Base-by-base conservation (phyloP, 345 rosid species). In the Physaria fendleri region DNA sequence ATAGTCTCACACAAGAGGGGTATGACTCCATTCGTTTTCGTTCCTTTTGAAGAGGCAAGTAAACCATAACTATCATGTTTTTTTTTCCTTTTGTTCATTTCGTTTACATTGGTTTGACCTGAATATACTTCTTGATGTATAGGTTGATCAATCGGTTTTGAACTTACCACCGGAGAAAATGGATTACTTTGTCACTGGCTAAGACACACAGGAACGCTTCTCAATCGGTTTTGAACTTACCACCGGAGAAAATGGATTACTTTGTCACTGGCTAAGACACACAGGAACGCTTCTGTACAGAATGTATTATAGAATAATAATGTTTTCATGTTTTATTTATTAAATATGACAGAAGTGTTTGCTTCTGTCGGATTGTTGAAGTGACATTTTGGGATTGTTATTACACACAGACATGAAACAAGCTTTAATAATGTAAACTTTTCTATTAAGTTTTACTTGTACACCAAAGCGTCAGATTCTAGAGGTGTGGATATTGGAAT, bases 231-330 rank as follows among this genome's bases (percentile, higher is more conserved):
- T 63, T 88, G 64, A 92, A 92, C 74, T 85, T 92, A 24, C 95
- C 95, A 0, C 93, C 90, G 45, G 98, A 92, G 28, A 85, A 92
- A 79, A 92, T 92, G 98, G 96, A 92, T 74, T 88, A 78, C 73
- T 88, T 73, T 48, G 87, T 85, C 15, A 80, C 98, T 21, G 97
- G 96, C 28, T 92, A 77, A 64, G 74, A 4, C 48, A 27, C 53
- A 17, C 38, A 41, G 0, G 5, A 17, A 15, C 30, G 16, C 13
- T n/a, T 52, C 18, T 68, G 73, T 68, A 53, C 22, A 53, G 61
- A 29, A 45, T 68, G 54, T 53, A 35, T 34, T 1, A 46, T 60
- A 68, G 56, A 35, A 60, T 52, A 42, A 51, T 25, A 13, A 13
- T 29, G 3, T 20, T 28, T 24, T 8, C 10, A 22, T 11, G 35